These are phyloP conservation scores for Agapanthus africanus DNA, from an alignment of 106 monocot species.

Conservation along the genomic window DNA sequence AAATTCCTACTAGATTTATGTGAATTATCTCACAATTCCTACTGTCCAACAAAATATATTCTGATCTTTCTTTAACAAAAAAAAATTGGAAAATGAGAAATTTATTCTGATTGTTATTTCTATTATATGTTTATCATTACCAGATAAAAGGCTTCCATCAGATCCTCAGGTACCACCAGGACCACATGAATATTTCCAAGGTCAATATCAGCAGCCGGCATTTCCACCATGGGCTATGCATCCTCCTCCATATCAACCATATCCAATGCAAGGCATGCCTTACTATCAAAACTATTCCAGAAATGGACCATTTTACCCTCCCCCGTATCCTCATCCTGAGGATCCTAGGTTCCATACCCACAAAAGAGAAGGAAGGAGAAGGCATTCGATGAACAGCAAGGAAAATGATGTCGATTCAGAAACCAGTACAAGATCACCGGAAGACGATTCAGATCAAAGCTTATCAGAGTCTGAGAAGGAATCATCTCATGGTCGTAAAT, in stretches of 20 bases:
- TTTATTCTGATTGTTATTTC: neutral
- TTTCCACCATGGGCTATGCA: conserved; percentile 80
- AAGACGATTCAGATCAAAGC: conserved; percentile 29
- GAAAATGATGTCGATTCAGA: conserved; percentile 30
- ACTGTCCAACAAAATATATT: neutral
- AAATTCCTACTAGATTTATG: neutral
- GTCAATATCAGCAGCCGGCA: conserved; percentile 45
- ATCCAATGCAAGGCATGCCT: conserved; percentile 71
- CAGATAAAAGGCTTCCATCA: conserved; percentile 28
- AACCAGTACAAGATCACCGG: neutral
- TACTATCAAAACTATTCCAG: conserved; percentile 80
- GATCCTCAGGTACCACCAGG: conserved; percentile 19
- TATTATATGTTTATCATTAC: conserved; percentile 2
- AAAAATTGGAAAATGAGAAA: neutral
- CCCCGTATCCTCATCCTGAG: conserved; percentile 40
- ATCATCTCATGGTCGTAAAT: conserved; percentile 29
- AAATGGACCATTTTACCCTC: conserved; percentile 41
- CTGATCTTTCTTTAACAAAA: neutral
- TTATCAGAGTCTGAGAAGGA: conserved; percentile 49
- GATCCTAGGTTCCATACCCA: conserved; percentile 19
- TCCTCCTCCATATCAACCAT: conserved; percentile 56
- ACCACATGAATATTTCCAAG: conserved; percentile 21
- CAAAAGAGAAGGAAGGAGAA: conserved; percentile 27
- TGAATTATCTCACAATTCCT: neutral
- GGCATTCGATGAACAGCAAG: conserved; percentile 44